These are phyloP conservation scores for Cyclospora cayetanensis DNA, from an alignment of 169 alveolate genomes.

Conservation along the genomic window DNA sequence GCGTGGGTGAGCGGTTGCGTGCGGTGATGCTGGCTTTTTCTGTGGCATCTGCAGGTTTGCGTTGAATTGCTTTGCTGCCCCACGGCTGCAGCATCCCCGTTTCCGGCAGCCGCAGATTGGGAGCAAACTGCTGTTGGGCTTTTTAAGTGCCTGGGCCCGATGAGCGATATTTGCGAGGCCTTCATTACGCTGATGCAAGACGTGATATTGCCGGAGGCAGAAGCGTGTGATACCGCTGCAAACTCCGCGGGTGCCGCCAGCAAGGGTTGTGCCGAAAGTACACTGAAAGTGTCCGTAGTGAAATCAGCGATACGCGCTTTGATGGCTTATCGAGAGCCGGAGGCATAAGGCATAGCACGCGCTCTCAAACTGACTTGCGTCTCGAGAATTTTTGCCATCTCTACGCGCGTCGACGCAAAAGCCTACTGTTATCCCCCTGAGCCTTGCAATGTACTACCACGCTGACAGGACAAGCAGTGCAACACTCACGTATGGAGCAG, in stretches of 20 bases:
- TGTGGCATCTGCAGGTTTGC: slow-evolving; percentile 37
- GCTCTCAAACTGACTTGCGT: too few species aligned
- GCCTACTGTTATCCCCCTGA: too few species aligned
- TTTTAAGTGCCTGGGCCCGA: slow-evolving; percentile 41
- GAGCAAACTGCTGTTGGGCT: not conserved
- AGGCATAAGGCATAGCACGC: not conserved
- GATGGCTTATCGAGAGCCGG: slow-evolving; percentile 12
- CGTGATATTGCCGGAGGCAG: slow-evolving; percentile 26
- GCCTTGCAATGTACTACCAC: too few species aligned
- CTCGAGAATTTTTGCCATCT: too few species aligned
- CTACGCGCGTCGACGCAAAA: too few species aligned
- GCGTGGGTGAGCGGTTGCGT: too few species aligned
- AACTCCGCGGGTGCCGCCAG: not conserved
- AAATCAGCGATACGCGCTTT: slow-evolving; percentile 28
- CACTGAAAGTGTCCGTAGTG: slow-evolving; percentile 51
- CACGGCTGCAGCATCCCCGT: slow-evolving; percentile 30
- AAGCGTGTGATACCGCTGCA: not conserved
- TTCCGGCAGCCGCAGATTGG: slow-evolving; percentile 19
- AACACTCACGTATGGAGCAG: too few species aligned
- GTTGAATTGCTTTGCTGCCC: slow-evolving; percentile 56
- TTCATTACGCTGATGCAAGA: slow-evolving; percentile 20
- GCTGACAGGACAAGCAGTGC: too few species aligned
- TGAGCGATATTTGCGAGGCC: slow-evolving; percentile 63
- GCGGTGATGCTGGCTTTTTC: too few species aligned
- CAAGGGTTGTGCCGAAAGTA: not conserved